A percentile compares a stretch with the other conserved stretches of the same genome.
Conservation (phyloP, 2,329 filamentous ascomycete genomes). For the Aspergillus unguis region DNA sequence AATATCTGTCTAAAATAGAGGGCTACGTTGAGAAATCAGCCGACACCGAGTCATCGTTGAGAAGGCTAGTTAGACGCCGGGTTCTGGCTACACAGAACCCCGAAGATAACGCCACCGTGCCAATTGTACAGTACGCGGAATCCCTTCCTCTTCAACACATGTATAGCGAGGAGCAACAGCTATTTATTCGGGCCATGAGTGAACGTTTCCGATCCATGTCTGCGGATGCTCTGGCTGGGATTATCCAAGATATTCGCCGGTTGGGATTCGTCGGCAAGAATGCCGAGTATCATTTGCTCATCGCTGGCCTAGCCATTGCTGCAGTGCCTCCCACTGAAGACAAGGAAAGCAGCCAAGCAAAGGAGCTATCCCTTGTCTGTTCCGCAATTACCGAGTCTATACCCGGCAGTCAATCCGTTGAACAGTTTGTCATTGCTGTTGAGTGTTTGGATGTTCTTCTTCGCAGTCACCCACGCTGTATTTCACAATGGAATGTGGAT, state of each 20-base stretch:
- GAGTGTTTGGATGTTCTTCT: conserved; percentile 41
- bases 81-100: conserved; percentile 31
- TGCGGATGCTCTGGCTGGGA: conserved; percentile 26
- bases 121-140: conserved; percentile 33
- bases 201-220: conserved; percentile 35
- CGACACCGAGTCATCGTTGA: conserved; percentile 28
- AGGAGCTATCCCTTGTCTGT: conserved; percentile 37
- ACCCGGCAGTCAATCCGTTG: conserved; percentile 30
- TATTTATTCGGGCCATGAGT: conserved; percentile 35
- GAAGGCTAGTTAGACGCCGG: conserved; percentile 32
- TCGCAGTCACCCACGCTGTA: conserved; percentile 38
- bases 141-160: conserved; percentile 36
- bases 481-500: conserved; percentile 48
- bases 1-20: conserved; percentile 36
- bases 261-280: conserved; percentile 30
- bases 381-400: conserved; percentile 33
- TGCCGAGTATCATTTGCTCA: conserved; percentile 32
- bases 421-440: conserved; percentile 39
- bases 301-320: conserved; percentile 36
- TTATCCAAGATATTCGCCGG: conserved; percentile 31
- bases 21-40: conserved; percentile 33
- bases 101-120: conserved; percentile 26
- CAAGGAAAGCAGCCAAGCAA: conserved; percentile 35
- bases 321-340: conserved; percentile 35
- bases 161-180: conserved; percentile 37